Conservation (phyloP, 352 stramenopile genomes). For the Elongisporangium undulatum region DNA sequence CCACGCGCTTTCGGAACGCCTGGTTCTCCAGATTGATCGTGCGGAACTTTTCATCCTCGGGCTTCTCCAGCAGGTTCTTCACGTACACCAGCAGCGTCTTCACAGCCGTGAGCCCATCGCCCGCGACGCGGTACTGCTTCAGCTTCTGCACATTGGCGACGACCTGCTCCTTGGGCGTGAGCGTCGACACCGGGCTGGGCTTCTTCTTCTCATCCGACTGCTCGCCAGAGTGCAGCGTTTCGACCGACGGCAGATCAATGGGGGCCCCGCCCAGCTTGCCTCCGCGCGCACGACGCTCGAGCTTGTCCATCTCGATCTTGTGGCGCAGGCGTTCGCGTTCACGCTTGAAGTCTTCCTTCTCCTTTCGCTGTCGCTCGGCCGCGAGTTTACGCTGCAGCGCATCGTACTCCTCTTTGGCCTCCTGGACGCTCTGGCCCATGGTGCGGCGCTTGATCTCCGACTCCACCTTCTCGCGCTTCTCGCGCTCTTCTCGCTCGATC, state of each 20-base stretch:
- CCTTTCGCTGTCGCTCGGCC: constrained; percentile 82
- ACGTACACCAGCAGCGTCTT: constrained; percentile 87
- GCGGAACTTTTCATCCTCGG: constrained; percentile 88
- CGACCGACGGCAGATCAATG: constrained; percentile 43
- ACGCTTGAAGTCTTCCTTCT: constrained; percentile 84
- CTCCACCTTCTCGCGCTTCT: constrained; percentile 68
- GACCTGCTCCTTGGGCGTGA: constrained; percentile 68
- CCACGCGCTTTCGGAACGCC: constrained; percentile 88
- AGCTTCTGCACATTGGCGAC: constrained; percentile 72
- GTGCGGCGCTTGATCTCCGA: constrained; percentile 75
- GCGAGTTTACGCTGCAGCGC: constrained; percentile 74
- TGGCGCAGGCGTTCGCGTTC: constrained; percentile 87
- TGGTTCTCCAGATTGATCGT: constrained; percentile 89
- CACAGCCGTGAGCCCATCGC: constrained; percentile 72
- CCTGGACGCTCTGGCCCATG: constrained; percentile 68
- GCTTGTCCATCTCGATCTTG: constrained; percentile 91
- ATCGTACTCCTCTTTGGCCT: constrained; percentile 81
- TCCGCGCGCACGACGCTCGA: constrained; percentile 75
- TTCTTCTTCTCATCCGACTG: constrained; percentile 28
- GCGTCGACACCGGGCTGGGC: constrained; percentile 19
- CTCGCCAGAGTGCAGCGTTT: constrained; percentile 13
- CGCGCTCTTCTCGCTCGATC: constrained; percentile 66
- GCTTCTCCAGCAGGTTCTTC: constrained; percentile 86
- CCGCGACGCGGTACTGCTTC: constrained; percentile 82
- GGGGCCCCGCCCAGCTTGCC: constrained; percentile 74